A percentile compares a stretch with the other conserved stretches of the same genome.
Conservation (phyloP, 1,139 yeast genomes). For the Nakaseomyces bracarensis region DNA sequence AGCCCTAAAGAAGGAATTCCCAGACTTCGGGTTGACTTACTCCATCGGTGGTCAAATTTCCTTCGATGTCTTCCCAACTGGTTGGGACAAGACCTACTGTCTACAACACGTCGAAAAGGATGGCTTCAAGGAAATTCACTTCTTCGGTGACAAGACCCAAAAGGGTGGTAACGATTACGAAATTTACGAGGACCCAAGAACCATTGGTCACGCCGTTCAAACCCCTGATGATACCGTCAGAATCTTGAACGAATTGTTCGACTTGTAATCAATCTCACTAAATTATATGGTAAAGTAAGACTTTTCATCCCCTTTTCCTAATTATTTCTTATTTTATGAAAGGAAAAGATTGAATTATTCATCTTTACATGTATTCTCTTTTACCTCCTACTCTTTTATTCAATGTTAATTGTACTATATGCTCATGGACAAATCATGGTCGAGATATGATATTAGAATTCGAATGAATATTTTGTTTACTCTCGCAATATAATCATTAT, state of each 20-base stretch:
- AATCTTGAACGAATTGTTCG: constrained; percentile 74
- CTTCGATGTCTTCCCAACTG: constrained; percentile 98
- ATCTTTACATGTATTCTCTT: no score
- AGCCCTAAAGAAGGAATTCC: constrained; percentile 74
- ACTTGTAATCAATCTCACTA: constrained; percentile 21
- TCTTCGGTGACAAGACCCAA: constrained; percentile 97
- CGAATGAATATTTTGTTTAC: neutral
- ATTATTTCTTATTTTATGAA: no score
- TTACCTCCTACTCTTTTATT: neutral
- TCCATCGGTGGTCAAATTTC: constrained; percentile 99
- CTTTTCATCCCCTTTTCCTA: no score
- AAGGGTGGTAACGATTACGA: constrained; percentile 98
- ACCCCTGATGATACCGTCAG: constrained; percentile 81
- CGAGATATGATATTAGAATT: no score
- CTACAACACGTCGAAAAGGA: constrained; percentile 84
- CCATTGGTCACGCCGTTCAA: constrained; percentile 89
- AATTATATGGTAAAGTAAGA: no score
- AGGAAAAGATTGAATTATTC: no score
- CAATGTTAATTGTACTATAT: neutral
- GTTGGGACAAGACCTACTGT: constrained; percentile 99
- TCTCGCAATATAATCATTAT: neutral
- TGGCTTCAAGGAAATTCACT: constrained; percentile 81
- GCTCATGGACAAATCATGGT: no score
- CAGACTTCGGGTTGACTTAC: constrained; percentile 80
- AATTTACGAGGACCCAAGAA: constrained; percentile 83